Percentiles rank a stretch among this genome's conserved stretches.
phyloP scores from a whole-genome alignment of 108 stramenopile genomes.

The Cylindrotheca fusiformis region DNA sequence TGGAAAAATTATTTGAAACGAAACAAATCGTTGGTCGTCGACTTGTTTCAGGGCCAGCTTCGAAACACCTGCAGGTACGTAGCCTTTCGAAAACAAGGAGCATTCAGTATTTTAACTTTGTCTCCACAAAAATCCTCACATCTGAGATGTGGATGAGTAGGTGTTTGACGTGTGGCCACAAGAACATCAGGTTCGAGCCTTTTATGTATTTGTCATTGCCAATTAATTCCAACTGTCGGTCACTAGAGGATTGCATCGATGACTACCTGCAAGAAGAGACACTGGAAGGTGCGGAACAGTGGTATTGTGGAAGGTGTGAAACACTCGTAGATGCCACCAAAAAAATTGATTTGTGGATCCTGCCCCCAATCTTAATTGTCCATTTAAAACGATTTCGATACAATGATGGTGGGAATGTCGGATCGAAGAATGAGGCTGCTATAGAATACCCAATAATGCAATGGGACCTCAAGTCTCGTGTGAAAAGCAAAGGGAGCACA shows the following conservation, averaged over 20 bases:
- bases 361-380: constrained; percentile 92
- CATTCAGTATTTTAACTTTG: no score
- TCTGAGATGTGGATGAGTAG: no score
- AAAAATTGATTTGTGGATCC: constrained; percentile 85
- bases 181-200: constrained; percentile 89
- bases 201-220: constrained; percentile 95
- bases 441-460: constrained; percentile 56
- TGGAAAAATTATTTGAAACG: constrained; percentile 86
- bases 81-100: no score
- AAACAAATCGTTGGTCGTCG: constrained; percentile 88
- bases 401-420: constrained; percentile 45
- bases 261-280: constrained; percentile 69
- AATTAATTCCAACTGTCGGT: constrained; percentile 31
- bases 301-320: constrained; percentile 85
- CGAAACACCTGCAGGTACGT: constrained; percentile 56
- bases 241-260: constrained; percentile 74
- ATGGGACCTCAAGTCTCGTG: constrained; percentile 62
- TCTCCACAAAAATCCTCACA: no score
- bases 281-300: constrained; percentile 74
- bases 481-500: constrained; percentile 35
- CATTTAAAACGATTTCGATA: constrained; percentile 93
- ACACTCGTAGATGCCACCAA: constrained; percentile 76
- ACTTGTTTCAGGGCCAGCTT: constrained; percentile 96
- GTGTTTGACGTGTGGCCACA: constrained; percentile 68
- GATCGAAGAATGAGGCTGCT: constrained; percentile 64